Base-by-base conservation (phyloP, 1,284 basidiomycete species). In the Rhodotorula mucilaginosa region DNA sequence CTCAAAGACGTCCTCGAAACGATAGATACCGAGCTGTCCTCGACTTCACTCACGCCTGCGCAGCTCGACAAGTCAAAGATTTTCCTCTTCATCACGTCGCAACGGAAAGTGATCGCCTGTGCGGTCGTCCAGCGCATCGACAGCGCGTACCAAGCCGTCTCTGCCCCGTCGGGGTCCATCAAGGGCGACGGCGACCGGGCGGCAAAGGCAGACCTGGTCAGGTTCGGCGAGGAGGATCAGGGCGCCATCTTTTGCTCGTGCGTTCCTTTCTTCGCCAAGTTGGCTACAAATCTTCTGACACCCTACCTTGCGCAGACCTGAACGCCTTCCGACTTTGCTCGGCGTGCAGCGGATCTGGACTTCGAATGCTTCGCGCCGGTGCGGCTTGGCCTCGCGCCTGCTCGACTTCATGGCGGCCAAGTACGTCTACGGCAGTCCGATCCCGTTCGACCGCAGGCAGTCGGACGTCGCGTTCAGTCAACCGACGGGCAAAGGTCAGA, bases 321-420 rank as follows among this genome's bases (percentile, higher is more conserved):
- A 63, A 46, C 78, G 79, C 0, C 74, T 81, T 0, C 78, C 81
- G 0, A 82, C 82, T 0, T 77, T 81, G 0, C 76, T 84, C 10
- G 84, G 84, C 44, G 82, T 84, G 16, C 83, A 84, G 70, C 79
- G 84, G 48, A 79, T 84, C 29, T 84, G 82, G 79, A 82, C 81
- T 16, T 79, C 82, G 7, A 81, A 82, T 0, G 71, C 77, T 0
- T 81, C 80, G 61, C 79, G 83, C 57, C 79, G 79, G 0, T 61
- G 71, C 21, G 80, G 81, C 0, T 73, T 83, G 23, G 81, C 81
- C 0, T 68, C 72, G 2, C 62, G 69, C 10, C 70, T 84, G 18
- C 79, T 84, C 23, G 79, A 83, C 34, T 77, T 76, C 0, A 77
- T 82, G 0, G 80, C 80, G 5, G 51, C 54, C 6, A 72, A 80